Conservation (phyloP, 2,329 filamentous ascomycete genomes). For the Chalaropsis ovoidea region DNA sequence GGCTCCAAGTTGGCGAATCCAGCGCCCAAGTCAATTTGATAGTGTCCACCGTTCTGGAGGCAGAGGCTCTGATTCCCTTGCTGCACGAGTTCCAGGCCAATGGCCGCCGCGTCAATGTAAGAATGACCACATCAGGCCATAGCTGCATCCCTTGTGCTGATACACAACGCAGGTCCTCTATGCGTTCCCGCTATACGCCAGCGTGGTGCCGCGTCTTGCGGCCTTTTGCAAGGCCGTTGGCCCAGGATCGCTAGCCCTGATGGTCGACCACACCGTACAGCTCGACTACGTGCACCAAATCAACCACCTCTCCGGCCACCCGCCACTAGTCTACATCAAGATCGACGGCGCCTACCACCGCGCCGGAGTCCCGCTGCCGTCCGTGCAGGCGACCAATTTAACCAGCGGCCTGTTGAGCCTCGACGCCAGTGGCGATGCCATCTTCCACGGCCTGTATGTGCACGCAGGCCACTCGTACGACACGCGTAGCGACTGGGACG, state of each 20-base stretch:
- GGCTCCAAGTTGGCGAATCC: conserved; percentile 55
- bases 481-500: conserved; percentile 43
- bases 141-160: background rate
- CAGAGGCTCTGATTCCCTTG: conserved; percentile 54
- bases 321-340: conserved; percentile 56
- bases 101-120: conserved; percentile 50
- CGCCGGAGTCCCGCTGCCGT: conserved; percentile 52
- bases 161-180: conserved; percentile 49
- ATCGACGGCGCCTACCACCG: conserved; percentile 64
- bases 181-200: conserved; percentile 57
- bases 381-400: conserved; percentile 38
- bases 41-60: conserved; percentile 64
- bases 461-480: conserved; percentile 66
- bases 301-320: conserved; percentile 36
- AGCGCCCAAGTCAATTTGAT: conserved; percentile 48
- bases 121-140: conserved; percentile 26
- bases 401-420: conserved; percentile 39
- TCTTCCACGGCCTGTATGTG: conserved; percentile 57
- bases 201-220: conserved; percentile 50
- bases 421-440: conserved; percentile 33
- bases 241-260: conserved; percentile 47
- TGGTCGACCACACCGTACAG: conserved; percentile 60
- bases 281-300: conserved; percentile 40
- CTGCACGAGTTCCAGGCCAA: conserved; percentile 47
- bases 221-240: conserved; percentile 47